Conservation (phyloP, 441 rosid genomes). For the Brassica balearica region DNA sequence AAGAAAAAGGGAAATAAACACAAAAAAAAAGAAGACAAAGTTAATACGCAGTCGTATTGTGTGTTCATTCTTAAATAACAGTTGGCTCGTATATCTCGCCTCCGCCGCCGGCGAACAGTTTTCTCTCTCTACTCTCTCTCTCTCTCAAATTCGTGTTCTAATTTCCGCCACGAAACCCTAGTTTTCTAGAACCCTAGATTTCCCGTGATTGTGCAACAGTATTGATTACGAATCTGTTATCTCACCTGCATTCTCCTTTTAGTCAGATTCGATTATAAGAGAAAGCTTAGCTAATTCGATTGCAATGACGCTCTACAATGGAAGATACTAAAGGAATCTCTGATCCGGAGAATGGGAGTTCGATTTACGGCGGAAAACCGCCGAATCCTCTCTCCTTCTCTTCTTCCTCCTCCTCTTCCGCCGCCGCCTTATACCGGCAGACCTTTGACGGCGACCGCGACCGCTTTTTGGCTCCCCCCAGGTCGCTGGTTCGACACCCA, state of each 20-base stretch:
- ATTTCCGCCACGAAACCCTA: constrained; percentile 37
- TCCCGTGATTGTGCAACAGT: background rate
- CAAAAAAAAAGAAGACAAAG: background rate
- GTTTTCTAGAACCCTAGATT: constrained; percentile 25
- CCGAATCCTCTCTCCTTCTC: constrained; percentile 62
- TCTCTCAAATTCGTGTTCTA: background rate
- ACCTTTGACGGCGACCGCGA: constrained; percentile 42
- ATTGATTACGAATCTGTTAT: constrained; percentile 14
- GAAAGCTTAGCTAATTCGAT: constrained; percentile 26
- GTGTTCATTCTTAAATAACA: constrained; percentile 23
- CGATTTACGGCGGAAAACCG: constrained; percentile 68
- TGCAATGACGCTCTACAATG: constrained; percentile 58
- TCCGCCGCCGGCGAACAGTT: constrained; percentile 30
- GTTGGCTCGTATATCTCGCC: constrained; percentile 34
- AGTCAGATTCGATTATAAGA: constrained; percentile 5
- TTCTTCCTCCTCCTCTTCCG: constrained; percentile 45
- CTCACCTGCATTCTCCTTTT: constrained; percentile 25
- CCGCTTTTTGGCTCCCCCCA: constrained; percentile 50
- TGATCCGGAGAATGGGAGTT: constrained; percentile 56
- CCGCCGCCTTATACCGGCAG: constrained; percentile 39
- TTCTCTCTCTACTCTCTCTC: constrained; percentile 19
- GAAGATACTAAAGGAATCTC: constrained; percentile 56
- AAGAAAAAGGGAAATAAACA: background rate
- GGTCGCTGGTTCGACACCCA: constrained; percentile 74
- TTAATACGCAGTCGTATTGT: background rate